phyloP scores from a whole-genome alignment of 257 asterid species.

The Echites panduratus region DNA sequence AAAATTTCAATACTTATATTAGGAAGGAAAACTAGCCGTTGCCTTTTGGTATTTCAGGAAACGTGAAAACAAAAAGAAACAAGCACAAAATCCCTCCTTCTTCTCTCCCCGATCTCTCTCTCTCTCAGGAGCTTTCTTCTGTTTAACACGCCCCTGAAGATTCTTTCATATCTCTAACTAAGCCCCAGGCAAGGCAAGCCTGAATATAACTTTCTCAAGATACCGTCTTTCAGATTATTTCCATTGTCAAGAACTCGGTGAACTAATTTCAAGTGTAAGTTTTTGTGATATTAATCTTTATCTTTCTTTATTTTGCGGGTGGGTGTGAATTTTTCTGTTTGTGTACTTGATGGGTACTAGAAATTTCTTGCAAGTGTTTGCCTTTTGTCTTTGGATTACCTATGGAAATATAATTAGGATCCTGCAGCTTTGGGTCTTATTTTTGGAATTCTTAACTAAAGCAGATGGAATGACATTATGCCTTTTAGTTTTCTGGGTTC shows the following conservation, averaged over 20 bases:
- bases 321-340: not conserved
- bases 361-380: not conserved
- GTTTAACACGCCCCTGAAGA: not conserved
- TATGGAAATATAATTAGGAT: not conserved
- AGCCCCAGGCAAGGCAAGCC: not conserved
- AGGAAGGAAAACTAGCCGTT: constrained; percentile 46
- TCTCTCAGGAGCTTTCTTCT: constrained; percentile 7
- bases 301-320: not conserved
- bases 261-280: constrained; percentile 10
- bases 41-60: constrained; percentile 6
- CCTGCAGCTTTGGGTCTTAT: not conserved
- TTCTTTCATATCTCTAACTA: not conserved
- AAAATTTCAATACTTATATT: not conserved
- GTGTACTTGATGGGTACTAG: not conserved
- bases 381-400: not conserved
- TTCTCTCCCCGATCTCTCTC: not conserved
- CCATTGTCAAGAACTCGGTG: constrained; percentile 12
- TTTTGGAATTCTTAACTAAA: not conserved
- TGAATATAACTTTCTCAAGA: not conserved
- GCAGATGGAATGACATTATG: not conserved
- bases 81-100: not conserved
- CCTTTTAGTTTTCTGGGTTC: not conserved
- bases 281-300: not conserved
- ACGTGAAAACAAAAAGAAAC: constrained; percentile 1
- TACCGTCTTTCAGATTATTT: not conserved